These are phyloP conservation scores for Neurospora sp. DNA, from an alignment of 495 filamentous ascomycete species.

Conservation along the genomic window DNA sequence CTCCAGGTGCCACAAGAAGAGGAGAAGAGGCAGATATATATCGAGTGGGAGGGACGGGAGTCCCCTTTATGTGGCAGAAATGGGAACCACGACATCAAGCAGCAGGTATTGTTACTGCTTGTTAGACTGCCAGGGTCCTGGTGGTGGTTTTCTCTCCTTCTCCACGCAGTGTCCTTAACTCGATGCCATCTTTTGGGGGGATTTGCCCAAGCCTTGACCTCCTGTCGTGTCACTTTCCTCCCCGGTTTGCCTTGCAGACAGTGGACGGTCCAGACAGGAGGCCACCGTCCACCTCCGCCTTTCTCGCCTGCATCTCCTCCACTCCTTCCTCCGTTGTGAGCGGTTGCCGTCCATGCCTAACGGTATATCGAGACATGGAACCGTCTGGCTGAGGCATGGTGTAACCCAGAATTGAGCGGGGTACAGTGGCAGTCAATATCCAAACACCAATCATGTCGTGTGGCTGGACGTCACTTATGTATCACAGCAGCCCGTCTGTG, in stretches of 20 bases:
- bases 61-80: slow-evolving; percentile 12
- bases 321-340: neutral
- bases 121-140: neutral
- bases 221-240: neutral
- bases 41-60: slow-evolving; percentile 7
- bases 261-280: neutral
- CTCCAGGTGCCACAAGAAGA: slow-evolving; percentile 4
- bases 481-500: slow-evolving; percentile 4
- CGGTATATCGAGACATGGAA: neutral
- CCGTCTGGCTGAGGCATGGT: slow-evolving; percentile 9
- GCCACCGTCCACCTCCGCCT: neutral
- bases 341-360: neutral
- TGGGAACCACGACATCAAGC: neutral
- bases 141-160: neutral
- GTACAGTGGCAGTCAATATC: slow-evolving; percentile 18
- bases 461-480: slow-evolving; percentile 18
- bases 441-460: slow-evolving; percentile 21
- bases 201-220: neutral
- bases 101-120: neutral
- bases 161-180: neutral
- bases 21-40: slow-evolving; percentile 3
- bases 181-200: neutral
- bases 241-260: neutral
- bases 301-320: neutral
- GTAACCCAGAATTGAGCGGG: slow-evolving; percentile 16